phyloP scores from a whole-genome alignment of 169 alveolate genomes.

The Cryptosporidium bovis region DNA sequence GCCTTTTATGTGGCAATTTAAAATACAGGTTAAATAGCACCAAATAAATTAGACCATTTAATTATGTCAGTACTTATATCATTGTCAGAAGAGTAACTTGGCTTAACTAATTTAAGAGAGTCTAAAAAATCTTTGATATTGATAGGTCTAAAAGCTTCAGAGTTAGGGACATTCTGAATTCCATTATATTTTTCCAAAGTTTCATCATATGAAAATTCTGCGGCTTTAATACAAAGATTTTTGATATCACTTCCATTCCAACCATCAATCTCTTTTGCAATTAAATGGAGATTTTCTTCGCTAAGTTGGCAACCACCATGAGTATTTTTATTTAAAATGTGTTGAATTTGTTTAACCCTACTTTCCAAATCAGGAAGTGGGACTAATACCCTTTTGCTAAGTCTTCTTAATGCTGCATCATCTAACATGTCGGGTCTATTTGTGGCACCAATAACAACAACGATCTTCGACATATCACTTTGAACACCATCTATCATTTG shows the following conservation, averaged over 20 bases:
- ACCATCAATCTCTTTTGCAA: slow-evolving; percentile 83
- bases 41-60: slow-evolving; percentile 58
- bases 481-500: slow-evolving; percentile 94
- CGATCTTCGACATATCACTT: slow-evolving; percentile 83
- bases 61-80: slow-evolving; percentile 17
- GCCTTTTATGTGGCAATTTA: not conserved
- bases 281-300: slow-evolving; percentile 82
- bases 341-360: slow-evolving; percentile 85
- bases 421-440: slow-evolving; percentile 94
- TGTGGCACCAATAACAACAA: slow-evolving; percentile 93
- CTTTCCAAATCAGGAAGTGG: slow-evolving; percentile 92
- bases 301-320: slow-evolving; percentile 80
- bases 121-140: slow-evolving; percentile 82
- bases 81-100: slow-evolving; percentile 76
- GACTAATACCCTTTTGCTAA: slow-evolving; percentile 90
- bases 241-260: slow-evolving; percentile 89
- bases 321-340: slow-evolving; percentile 83
- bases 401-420: slow-evolving; percentile 94
- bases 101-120: slow-evolving; percentile 84
- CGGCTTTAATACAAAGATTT: slow-evolving; percentile 87
- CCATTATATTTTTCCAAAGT: slow-evolving; percentile 85
- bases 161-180: slow-evolving; percentile 84
- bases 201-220: slow-evolving; percentile 88
- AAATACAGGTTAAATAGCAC: slow-evolving; percentile 5
- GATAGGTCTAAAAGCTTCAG: slow-evolving; percentile 86